phyloP scores from a whole-genome alignment of 139 green algal species.

The Dunaliella sp. region DNA sequence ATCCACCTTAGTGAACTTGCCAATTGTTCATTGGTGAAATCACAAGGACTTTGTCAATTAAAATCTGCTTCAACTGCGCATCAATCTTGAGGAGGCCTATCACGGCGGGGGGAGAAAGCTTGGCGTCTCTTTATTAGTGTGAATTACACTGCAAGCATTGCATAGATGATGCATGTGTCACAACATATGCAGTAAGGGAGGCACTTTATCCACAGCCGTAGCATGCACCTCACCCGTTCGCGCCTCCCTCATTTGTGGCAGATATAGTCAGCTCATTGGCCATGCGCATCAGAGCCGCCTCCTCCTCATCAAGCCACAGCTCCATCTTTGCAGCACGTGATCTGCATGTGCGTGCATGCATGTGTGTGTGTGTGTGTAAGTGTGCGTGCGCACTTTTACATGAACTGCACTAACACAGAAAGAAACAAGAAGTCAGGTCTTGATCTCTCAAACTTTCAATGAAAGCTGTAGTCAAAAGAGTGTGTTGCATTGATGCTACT shows the following conservation, averaged over 20 bases:
- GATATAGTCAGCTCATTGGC: slow-evolving; percentile 40
- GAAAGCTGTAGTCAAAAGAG: too few species aligned
- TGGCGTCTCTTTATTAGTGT: too few species aligned
- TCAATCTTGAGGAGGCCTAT: neutral
- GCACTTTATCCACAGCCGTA: neutral
- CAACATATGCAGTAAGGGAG: neutral
- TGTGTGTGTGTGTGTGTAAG: neutral
- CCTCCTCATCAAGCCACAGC: slow-evolving; percentile 30
- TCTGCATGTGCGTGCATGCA: neutral
- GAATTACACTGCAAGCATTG: too few species aligned
- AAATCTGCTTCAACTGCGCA: neutral
- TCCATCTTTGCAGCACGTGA: slow-evolving; percentile 29
- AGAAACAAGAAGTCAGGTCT: too few species aligned
- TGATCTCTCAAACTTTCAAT: too few species aligned
- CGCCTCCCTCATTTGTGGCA: neutral
- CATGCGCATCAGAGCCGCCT: slow-evolving; percentile 11
- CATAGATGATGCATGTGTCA: neutral
- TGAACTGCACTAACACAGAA: too few species aligned
- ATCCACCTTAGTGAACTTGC: neutral
- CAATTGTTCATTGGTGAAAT: neutral
- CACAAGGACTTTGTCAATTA: neutral
- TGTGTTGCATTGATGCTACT: too few species aligned
- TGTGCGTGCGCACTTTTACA: too few species aligned
- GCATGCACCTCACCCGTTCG: neutral
- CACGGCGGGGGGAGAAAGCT: neutral